These are phyloP conservation scores for Recurvomyces mirabilis DNA, from an alignment of 495 filamentous ascomycete species.

Conservation along the genomic window DNA sequence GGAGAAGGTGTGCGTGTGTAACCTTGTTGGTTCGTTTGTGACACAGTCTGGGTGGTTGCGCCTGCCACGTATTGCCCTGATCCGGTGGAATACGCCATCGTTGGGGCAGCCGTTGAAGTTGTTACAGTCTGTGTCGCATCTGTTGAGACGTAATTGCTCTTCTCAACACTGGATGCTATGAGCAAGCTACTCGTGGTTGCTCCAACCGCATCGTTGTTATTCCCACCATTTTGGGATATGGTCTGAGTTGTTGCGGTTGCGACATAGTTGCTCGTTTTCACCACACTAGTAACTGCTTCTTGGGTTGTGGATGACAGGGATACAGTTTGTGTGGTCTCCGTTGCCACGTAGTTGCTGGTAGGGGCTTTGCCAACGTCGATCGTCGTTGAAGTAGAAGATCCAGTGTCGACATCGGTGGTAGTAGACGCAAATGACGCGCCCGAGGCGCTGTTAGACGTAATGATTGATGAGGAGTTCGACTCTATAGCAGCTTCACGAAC, in stretches of 20 bases:
- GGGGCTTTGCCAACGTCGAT: too few species aligned
- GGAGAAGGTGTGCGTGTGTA: too few species aligned
- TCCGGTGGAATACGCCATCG: too few species aligned
- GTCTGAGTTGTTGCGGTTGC: slow-evolving; percentile 2
- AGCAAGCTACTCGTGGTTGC: too few species aligned
- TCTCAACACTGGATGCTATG: background rate
- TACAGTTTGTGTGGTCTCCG: background rate
- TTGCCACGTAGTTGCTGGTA: background rate
- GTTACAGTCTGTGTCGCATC: slow-evolving; percentile 3
- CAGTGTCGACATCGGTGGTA: background rate
- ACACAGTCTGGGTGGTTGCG: too few species aligned
- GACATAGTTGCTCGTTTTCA: background rate
- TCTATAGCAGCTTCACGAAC: background rate
- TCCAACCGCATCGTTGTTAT: too few species aligned
- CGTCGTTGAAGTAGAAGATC: too few species aligned
- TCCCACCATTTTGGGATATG: background rate
- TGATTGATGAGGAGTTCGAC: background rate
- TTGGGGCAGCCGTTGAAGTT: too few species aligned
- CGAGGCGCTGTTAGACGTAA: background rate
- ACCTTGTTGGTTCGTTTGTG: too few species aligned
- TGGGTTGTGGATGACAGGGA: too few species aligned
- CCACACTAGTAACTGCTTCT: too few species aligned
- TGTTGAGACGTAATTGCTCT: slow-evolving; percentile 1
- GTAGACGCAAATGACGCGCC: background rate
- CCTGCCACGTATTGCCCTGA: too few species aligned